These are phyloP conservation scores for Conoideocrella luteorostrata DNA, from an alignment of 2,329 filamentous ascomycete species.

Conservation along the genomic window DNA sequence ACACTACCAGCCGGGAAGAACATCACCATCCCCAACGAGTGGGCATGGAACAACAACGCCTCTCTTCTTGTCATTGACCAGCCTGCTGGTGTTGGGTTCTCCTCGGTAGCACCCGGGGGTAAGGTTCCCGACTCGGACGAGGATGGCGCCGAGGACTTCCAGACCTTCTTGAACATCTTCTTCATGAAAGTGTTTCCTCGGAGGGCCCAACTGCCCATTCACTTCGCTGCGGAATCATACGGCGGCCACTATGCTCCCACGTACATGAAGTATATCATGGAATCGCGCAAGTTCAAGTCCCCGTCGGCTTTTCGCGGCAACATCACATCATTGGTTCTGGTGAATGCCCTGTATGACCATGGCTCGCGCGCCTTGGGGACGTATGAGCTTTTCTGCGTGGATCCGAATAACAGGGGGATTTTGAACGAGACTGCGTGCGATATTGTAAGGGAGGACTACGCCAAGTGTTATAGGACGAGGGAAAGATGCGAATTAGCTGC, in stretches of 20 bases:
- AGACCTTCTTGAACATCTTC: slow-evolving; percentile 42
- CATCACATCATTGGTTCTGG: slow-evolving; percentile 47
- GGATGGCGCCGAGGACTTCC: slow-evolving; percentile 39
- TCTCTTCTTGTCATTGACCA: slow-evolving; percentile 38
- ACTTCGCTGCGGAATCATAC: slow-evolving; percentile 38
- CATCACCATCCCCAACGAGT: slow-evolving; percentile 11
- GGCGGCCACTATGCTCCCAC: slow-evolving; percentile 32
- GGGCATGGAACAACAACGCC: slow-evolving; percentile 17
- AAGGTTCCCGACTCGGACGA: slow-evolving; percentile 30
- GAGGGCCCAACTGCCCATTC: slow-evolving; percentile 29
- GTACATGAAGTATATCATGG: slow-evolving; percentile 12
- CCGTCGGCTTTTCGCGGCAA: slow-evolving; percentile 42
- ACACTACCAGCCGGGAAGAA: slow-evolving; percentile 7
- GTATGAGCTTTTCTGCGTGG: slow-evolving; percentile 13
- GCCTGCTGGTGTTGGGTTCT: slow-evolving; percentile 55
- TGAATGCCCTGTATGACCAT: slow-evolving; percentile 12
- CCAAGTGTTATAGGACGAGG: slow-evolving; percentile 76
- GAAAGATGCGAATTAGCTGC: slow-evolving; percentile 55
- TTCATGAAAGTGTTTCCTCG: slow-evolving; percentile 37
- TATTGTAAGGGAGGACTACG: slow-evolving; percentile 51
- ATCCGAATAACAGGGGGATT: slow-evolving; percentile 11
- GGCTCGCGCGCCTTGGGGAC: slow-evolving; percentile 4
- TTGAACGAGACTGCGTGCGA: slow-evolving; percentile 15
- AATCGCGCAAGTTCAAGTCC: slow-evolving; percentile 7
- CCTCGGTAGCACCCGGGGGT: slow-evolving; percentile 26